Percentiles rank a stretch among this genome's conserved stretches.
phyloP scores from a whole-genome alignment of 768 basidiomycete genomes.

The Amanita muscaria region DNA sequence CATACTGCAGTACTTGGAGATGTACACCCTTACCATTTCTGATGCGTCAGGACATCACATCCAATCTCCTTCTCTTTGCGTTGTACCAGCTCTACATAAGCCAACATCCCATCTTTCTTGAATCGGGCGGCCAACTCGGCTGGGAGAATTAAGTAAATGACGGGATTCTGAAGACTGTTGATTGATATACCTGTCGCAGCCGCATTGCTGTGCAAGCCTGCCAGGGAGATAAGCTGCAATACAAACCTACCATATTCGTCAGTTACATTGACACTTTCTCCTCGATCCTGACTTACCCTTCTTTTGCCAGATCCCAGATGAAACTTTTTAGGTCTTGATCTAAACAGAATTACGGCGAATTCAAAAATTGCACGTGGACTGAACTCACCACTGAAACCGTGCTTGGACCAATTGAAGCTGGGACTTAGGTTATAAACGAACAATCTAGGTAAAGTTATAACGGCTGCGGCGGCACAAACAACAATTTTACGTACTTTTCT shows the following conservation, averaged over 20 bases:
- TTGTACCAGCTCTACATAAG: constrained; percentile 85
- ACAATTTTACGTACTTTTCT: constrained; percentile 54
- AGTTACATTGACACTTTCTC: constrained; percentile 1
- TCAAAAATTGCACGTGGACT: neutral
- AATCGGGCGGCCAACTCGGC: constrained; percentile 74
- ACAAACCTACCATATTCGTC: constrained; percentile 45
- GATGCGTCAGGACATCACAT: constrained; percentile 86
- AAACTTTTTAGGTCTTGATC: constrained; percentile 76
- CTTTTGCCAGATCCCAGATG: constrained; percentile 84
- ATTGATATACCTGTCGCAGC: constrained; percentile 53
- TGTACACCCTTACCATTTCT: constrained; percentile 67
- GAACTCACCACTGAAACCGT: constrained; percentile 60
- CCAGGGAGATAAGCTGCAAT: constrained; percentile 82
- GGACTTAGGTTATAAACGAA: constrained; percentile 93
- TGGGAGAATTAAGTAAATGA: constrained; percentile 20
- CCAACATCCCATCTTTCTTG: constrained; percentile 87
- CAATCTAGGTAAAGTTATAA: constrained; percentile 36
- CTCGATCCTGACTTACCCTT: constrained; percentile 43
- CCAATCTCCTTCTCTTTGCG: constrained; percentile 82
- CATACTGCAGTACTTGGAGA: neutral
- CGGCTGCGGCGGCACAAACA: no score
- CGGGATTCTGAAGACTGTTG: neutral
- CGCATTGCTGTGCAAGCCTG: constrained; percentile 82
- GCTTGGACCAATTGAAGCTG: constrained; percentile 86
- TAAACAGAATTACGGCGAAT: constrained; percentile 14